Evolutionary conservation across 1,284 basidiomycete genomes (phyloP).

Genomic region (Uromyces viciae-fabae): DNA sequence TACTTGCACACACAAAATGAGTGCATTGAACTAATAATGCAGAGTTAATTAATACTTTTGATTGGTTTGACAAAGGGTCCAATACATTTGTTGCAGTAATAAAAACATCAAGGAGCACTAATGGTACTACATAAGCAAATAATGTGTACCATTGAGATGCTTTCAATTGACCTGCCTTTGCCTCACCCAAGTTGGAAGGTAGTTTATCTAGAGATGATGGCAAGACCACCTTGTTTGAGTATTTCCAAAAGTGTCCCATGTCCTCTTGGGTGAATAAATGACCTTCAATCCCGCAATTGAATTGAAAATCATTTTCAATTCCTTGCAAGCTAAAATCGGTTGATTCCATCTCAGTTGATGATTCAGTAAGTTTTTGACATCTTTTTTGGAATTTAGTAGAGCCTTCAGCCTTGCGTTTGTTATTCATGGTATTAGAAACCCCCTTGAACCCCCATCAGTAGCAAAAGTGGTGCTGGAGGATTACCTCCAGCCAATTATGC

Average conservation of each 20-base stretch:
- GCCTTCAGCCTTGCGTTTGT: neutral
- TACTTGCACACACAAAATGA: neutral
- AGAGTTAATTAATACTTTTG: conserved; percentile 1
- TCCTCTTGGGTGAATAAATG: neutral
- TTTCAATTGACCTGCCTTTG: conserved; percentile 8
- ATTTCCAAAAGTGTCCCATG: neutral
- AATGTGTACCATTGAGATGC: conserved; percentile 2
- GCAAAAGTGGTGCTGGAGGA: neutral
- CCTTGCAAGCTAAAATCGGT: neutral
- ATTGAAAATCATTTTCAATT: neutral
- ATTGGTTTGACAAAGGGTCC: neutral
- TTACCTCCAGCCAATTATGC: conserved; percentile 19
- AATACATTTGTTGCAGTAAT: neutral
- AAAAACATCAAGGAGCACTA: conserved; percentile 8
- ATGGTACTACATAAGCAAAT: conserved; percentile 17
- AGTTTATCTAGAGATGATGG: neutral
- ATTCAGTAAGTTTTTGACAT: neutral
- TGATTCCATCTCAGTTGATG: neutral
- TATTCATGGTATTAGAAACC: neutral
- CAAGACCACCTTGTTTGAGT: neutral
- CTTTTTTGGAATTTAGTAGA: neutral
- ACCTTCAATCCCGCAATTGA: neutral
- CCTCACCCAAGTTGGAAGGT: conserved; percentile 7
- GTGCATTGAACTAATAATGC: conserved; percentile 6
- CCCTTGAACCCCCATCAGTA: conserved; percentile 4